Percentiles rank a stretch among this genome's conserved stretches.
phyloP scores from a whole-genome alignment of 768 basidiomycete species.

The Hygrophorus russula region DNA sequence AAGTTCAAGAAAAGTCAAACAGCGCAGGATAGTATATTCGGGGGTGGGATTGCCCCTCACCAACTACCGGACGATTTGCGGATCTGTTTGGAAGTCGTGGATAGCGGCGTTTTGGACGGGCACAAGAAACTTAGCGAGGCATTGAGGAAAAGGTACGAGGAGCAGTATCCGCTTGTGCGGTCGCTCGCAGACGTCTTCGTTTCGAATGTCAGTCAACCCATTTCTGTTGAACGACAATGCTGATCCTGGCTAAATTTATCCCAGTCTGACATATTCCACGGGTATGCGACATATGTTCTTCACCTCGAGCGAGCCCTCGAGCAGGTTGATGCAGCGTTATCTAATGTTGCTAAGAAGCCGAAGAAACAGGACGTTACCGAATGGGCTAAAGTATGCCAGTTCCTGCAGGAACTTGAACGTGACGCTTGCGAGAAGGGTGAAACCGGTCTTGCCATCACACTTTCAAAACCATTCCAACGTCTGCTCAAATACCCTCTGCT shows the following conservation, averaged over 20 bases:
- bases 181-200: constrained; percentile 95
- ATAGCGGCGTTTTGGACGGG: constrained; percentile 79
- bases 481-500: constrained; percentile 94
- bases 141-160: constrained; percentile 83
- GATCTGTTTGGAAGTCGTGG: constrained; percentile 77
- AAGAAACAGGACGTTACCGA: constrained; percentile 75
- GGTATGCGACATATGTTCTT: constrained; percentile 91
- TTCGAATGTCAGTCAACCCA: constrained; percentile 57
- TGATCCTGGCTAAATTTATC: constrained; percentile 11
- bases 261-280: constrained; percentile 87
- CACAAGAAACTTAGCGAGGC: constrained; percentile 80
- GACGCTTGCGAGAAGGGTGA: constrained; percentile 79
- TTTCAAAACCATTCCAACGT: constrained; percentile 96
- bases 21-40: constrained; percentile 32
- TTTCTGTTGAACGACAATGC: constrained; percentile 3
- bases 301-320: constrained; percentile 86
- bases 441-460: constrained; percentile 86
- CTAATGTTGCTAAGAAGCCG: constrained; percentile 54
- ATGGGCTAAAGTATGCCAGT: constrained; percentile 68
- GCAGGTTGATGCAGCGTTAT: constrained; percentile 74
- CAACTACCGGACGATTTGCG: constrained; percentile 82
- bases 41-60: constrained; percentile 55
- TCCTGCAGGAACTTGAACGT: constrained; percentile 69
- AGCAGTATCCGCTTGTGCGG: constrained; percentile 90
- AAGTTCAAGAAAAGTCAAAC: constrained; percentile 61